These are phyloP conservation scores for Leucogyrophana mollusca DNA, from an alignment of 768 basidiomycete species.

Conservation along the genomic window DNA sequence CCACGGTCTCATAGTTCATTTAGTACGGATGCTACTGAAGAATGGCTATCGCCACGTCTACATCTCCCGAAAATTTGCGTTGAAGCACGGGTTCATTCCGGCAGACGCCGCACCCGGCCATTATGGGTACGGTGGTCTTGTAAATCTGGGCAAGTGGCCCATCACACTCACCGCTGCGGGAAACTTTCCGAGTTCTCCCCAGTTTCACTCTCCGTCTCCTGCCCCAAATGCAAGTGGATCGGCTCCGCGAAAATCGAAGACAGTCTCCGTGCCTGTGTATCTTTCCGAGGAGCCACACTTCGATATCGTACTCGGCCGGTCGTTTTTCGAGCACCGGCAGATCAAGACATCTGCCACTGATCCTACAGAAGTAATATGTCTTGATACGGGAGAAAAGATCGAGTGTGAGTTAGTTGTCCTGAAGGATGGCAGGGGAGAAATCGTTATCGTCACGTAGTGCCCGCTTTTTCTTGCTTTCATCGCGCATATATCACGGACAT, in stretches of 20 bases:
- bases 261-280: constrained; percentile 63
- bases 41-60: constrained; percentile 92
- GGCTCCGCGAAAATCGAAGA: constrained; percentile 30
- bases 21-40: constrained; percentile 93
- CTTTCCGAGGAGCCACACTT: constrained; percentile 95
- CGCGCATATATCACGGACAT: no score
- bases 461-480: no score
- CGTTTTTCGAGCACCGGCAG: constrained; percentile 79
- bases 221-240: not conserved
- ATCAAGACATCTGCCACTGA: constrained; percentile 82
- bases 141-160: constrained; percentile 85
- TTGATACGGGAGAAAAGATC: constrained; percentile 90
- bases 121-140: constrained; percentile 90
- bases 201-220: not conserved
- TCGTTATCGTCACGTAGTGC: constrained; percentile 81
- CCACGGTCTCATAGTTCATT: not conserved
- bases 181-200: not conserved
- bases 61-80: constrained; percentile 91
- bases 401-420: constrained; percentile 91
- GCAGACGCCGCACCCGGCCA: constrained; percentile 83
- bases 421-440: constrained; percentile 87
- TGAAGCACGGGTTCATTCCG: constrained; percentile 85
- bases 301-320: constrained; percentile 89
- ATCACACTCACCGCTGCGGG: constrained; percentile 58
- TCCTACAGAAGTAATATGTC: constrained; percentile 85